phyloP scores from a whole-genome alignment of 495 filamentous ascomycete genomes.

The Aspergillus sclerotioniger region DNA sequence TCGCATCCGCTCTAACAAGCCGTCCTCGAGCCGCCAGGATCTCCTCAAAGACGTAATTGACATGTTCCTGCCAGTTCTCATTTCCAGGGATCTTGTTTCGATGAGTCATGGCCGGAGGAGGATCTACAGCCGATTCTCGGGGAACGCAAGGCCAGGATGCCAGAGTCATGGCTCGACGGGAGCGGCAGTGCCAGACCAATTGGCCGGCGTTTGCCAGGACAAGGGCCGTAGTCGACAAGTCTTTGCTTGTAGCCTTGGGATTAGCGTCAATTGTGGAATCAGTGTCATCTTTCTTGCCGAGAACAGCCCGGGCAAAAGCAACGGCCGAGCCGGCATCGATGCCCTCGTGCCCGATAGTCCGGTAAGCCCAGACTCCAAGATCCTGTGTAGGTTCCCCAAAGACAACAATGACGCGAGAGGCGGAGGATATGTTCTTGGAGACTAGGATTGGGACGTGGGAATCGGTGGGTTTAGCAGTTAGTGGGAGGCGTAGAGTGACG shows the following conservation, averaged over 20 bases:
- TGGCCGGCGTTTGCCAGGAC: constrained; percentile 74
- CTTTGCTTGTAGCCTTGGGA: background rate
- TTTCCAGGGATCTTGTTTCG: constrained; percentile 60
- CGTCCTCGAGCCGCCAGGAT: constrained; percentile 44
- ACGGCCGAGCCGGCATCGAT: constrained; percentile 66
- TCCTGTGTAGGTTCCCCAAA: constrained; percentile 70
- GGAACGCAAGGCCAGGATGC: constrained; percentile 52
- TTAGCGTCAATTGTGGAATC: background rate
- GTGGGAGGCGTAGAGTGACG: constrained; percentile 56
- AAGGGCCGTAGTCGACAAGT: constrained; percentile 37
- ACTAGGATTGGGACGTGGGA: constrained; percentile 69
- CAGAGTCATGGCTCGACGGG: constrained; percentile 52
- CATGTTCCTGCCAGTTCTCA: constrained; percentile 50
- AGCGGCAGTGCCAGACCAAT: constrained; percentile 62
- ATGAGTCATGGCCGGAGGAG: constrained; percentile 27
- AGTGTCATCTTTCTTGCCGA: constrained; percentile 11
- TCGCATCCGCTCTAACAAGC: constrained; percentile 40
- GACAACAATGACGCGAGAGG: constrained; percentile 67
- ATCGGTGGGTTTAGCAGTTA: constrained; percentile 37
- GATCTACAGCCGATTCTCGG: constrained; percentile 52
- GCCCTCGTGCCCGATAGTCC: constrained; percentile 56
- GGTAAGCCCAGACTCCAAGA: constrained; percentile 71
- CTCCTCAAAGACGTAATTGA: constrained; percentile 60
- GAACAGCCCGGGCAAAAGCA: constrained; percentile 54
- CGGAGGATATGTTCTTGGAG: constrained; percentile 53